A percentile compares a stretch with the other conserved stretches of the same genome.
phyloP scores from a whole-genome alignment of 306 rosid genomes.

The Quercus variabilis region DNA sequence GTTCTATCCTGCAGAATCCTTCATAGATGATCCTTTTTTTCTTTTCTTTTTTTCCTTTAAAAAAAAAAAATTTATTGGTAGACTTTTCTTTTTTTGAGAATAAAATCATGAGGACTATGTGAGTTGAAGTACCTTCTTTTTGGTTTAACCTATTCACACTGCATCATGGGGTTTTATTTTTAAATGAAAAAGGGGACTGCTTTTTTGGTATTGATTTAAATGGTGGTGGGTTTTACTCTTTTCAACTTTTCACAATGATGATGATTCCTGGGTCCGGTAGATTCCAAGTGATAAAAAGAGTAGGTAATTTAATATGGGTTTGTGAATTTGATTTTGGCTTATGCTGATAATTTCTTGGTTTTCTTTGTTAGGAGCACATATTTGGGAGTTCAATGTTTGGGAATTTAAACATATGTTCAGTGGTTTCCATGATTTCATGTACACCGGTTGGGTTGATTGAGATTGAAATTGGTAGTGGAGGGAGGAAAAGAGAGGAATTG shows the following conservation, averaged over 20 bases:
- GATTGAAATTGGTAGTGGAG: conserved; percentile 12
- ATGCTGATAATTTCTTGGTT: background rate
- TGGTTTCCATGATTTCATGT: background rate
- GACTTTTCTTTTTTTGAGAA: background rate
- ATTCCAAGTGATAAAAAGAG: conserved; percentile 6
- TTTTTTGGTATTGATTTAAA: background rate
- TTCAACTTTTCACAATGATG: conserved; percentile 1
- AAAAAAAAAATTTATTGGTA: background rate
- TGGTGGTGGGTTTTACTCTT: background rate
- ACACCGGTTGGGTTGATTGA: background rate
- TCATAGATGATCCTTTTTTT: background rate
- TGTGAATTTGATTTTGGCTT: conserved; percentile 4
- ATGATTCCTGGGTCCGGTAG: conserved; percentile 12
- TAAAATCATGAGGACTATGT: background rate
- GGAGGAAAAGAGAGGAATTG: background rate
- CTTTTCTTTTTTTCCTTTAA: background rate
- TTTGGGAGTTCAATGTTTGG: background rate
- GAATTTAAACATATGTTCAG: background rate
- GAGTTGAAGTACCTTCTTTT: background rate
- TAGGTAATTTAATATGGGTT: background rate
- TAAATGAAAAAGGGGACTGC: conserved; percentile 1
- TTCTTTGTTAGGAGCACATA: background rate
- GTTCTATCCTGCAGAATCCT: background rate
- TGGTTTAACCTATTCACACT: background rate
- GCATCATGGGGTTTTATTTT: background rate